Evolutionary conservation across 2,329 filamentous ascomycete genomes (phyloP), one percentile per base, ranked within the genome.

Genomic region (Huntiella savannae): DNA sequence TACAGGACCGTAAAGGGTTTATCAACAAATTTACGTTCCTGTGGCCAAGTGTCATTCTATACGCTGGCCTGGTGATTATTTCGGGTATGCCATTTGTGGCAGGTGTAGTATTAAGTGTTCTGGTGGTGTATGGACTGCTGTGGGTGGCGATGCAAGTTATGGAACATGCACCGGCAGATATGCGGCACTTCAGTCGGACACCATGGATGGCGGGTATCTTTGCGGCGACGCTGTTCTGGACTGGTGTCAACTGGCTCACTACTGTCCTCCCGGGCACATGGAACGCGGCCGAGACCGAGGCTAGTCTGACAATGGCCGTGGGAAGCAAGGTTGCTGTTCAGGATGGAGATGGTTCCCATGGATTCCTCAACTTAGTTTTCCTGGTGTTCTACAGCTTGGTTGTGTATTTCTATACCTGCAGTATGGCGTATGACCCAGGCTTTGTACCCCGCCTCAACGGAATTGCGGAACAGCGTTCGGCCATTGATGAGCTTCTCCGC

Each of bases 121-220:
- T 75, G 4, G 66, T 76, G 6, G 73, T 77, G 1, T 87, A 77
- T 62, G 71, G 69, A 6, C 68, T 93, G 54, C 83, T 94, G 55
- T 85, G 75, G 72, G 65, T 76, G 46, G 84, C 82, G 4, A 77
- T 82, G 58, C 79, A 83, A 62, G 66, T 88, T 34, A 68, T 93
- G 47, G 77, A 79, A 51, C 87, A 82, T 67, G 87, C 83, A 13
- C 87, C 87, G 8, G 69, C 79, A 3, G 84, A 94, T 55, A 93
- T 93, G 78, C 80, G 85, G 54, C 75, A 80, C 53, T 78, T 96
- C 55, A 86, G 95, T 59, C 84, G 81, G 63, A 96, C 91, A 49
- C 88, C 91, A 10, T 96, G 87, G 71, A 69, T 98, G 54, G 79
- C 91, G 0, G 91, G 91, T 48, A 87, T 98, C 51, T 98, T 98